phyloP scores from a whole-genome alignment of 495 filamentous ascomycete species.

The Penicillium longicatenatum region DNA sequence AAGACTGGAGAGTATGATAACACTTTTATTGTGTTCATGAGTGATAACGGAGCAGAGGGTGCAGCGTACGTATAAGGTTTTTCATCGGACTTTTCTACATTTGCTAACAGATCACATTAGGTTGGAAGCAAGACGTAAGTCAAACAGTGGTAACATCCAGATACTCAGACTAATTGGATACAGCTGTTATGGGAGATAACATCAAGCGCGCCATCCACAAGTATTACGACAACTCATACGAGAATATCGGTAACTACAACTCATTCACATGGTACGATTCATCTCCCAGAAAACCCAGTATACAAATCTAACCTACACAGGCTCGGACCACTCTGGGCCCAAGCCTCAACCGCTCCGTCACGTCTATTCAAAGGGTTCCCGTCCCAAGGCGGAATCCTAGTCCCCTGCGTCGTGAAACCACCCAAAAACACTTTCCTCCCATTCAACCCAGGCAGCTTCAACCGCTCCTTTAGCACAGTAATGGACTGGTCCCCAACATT shows the following conservation, averaged over 20 bases:
- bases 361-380: conserved; percentile 54
- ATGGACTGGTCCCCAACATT: conserved; percentile 22
- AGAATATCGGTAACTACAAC: conserved; percentile 53
- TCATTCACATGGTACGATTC: conserved; percentile 53
- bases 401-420: conserved; percentile 45
- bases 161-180: neutral
- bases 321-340: conserved; percentile 51
- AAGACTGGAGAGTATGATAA: conserved; percentile 53
- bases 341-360: conserved; percentile 56
- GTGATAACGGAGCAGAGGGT: conserved; percentile 57
- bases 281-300: neutral
- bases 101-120: conserved; percentile 25
- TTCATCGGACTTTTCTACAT: conserved; percentile 33
- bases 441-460: conserved; percentile 13
- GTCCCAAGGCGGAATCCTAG: conserved; percentile 53
- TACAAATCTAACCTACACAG: conserved; percentile 1
- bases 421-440: conserved; percentile 7
- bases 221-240: conserved; percentile 54
- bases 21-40: conserved; percentile 56
- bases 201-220: conserved; percentile 44
- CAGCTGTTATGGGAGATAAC: conserved; percentile 34
- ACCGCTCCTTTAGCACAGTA: conserved; percentile 19
- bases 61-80: conserved; percentile 14
- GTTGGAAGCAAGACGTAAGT: conserved; percentile 12
- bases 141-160: neutral